phyloP scores from a whole-genome alignment of 805 yeast genomes.

The Starmerella riodocensis region DNA sequence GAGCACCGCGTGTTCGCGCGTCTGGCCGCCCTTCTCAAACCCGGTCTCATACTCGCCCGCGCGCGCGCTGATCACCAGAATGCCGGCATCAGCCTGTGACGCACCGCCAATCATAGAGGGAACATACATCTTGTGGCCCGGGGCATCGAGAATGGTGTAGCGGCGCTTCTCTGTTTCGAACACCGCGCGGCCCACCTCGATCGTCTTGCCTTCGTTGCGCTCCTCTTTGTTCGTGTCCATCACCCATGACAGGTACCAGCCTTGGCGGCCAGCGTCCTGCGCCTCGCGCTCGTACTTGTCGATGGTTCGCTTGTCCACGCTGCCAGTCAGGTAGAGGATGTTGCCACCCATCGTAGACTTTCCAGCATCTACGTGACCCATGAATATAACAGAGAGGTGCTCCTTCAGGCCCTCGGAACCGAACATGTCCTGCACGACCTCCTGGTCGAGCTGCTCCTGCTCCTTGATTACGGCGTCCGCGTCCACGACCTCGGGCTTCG shows the following conservation, averaged over 20 bases:
- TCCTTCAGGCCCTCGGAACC: slow-evolving; percentile 55
- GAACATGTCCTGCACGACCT: slow-evolving; percentile 78
- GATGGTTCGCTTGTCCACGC: slow-evolving; percentile 96
- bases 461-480: slow-evolving; percentile 22
- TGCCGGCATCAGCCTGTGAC: slow-evolving; percentile 97
- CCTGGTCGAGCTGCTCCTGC: slow-evolving; percentile 39
- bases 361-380: slow-evolving; percentile 99
- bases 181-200: slow-evolving; percentile 95
- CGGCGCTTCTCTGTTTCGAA: slow-evolving; percentile 97
- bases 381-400: slow-evolving; percentile 89
- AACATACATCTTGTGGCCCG: slow-evolving; percentile 98
- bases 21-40: slow-evolving; percentile 97
- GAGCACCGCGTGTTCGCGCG: slow-evolving; percentile 91
- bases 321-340: slow-evolving; percentile 79
- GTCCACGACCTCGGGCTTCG: slow-evolving; percentile 13
- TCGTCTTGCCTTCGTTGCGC: slow-evolving; percentile 97
- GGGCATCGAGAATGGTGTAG: slow-evolving; percentile 96
- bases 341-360: slow-evolving; percentile 99
- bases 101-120: slow-evolving; percentile 99
- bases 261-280: slow-evolving; percentile 98
- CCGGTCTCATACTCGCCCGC: slow-evolving; percentile 99
- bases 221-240: slow-evolving; percentile 99
- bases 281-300: slow-evolving; percentile 98
- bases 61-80: slow-evolving; percentile 92
- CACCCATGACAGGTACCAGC: slow-evolving; percentile 99